Conservation (phyloP, 257 asterid species). For the Solanum raphanifolium region DNA sequence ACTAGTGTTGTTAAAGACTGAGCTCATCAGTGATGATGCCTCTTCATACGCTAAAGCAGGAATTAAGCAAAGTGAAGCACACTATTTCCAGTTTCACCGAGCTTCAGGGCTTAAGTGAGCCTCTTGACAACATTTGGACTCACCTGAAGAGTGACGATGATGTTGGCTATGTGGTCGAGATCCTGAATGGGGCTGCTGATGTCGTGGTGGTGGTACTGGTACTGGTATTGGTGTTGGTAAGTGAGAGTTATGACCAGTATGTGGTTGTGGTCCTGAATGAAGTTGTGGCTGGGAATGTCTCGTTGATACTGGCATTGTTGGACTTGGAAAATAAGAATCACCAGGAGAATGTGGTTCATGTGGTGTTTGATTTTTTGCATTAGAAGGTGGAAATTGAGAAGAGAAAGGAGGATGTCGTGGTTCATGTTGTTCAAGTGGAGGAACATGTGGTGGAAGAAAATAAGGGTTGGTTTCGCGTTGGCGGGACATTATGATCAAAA, state of each 20-base stretch:
- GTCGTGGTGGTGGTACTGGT: neutral
- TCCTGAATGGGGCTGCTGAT: neutral
- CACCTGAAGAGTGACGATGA: constrained; percentile 1
- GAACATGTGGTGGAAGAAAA: constrained; percentile 12
- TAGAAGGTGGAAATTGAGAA: neutral
- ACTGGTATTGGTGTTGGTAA: neutral
- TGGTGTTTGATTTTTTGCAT: neutral
- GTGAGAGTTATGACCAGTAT: neutral
- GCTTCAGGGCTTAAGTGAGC: neutral
- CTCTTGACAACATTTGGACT: neutral
- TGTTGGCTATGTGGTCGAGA: neutral
- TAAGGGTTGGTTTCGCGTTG: constrained; percentile 31
- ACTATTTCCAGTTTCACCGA: neutral
- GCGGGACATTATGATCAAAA: constrained; percentile 2
- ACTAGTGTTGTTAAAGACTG: neutral
- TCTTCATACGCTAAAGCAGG: neutral
- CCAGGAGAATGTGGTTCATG: neutral
- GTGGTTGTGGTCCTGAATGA: neutral
- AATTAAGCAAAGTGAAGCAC: neutral
- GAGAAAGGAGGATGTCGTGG: neutral
- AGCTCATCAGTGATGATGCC: neutral
- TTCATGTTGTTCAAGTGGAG: neutral
- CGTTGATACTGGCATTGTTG: neutral
- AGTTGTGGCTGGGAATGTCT: neutral
- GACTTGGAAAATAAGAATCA: neutral